Evolutionary conservation across 768 basidiomycete species (phyloP).

Genomic region (Ramaria sp.): DNA sequence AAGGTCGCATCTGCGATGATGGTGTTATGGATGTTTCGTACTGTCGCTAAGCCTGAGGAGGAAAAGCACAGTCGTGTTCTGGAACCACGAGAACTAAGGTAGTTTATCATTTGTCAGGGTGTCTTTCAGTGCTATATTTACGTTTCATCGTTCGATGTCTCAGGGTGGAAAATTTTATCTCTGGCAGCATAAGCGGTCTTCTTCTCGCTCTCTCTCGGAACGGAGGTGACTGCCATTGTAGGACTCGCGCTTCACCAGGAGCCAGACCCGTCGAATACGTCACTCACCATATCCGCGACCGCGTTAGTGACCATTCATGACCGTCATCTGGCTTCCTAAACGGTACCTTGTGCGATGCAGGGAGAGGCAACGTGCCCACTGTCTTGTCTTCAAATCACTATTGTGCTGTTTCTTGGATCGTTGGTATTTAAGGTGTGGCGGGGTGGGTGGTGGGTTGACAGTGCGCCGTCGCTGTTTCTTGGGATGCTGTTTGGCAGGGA

Average conservation of each 20-base stretch:
- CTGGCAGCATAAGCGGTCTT: slow-evolving; percentile 25
- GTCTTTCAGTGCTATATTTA: too few relatives aligned
- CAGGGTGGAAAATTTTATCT: slow-evolving; percentile 29
- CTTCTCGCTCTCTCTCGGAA: slow-evolving; percentile 27
- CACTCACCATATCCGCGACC: slow-evolving; percentile 32
- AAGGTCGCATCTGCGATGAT: slow-evolving; percentile 34
- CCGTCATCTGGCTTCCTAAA: slow-evolving; percentile 32
- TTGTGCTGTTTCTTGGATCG: slow-evolving; percentile 31
- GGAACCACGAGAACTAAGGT: slow-evolving; percentile 15
- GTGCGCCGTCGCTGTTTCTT: slow-evolving; percentile 30
- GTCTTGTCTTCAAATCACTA: slow-evolving; percentile 32
- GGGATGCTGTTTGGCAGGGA: slow-evolving; percentile 34
- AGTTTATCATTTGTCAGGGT: too few relatives aligned
- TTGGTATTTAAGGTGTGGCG: slow-evolving; percentile 29
- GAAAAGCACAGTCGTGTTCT: slow-evolving; percentile 15
- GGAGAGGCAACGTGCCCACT: slow-evolving; percentile 35
- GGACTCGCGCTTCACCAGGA: slow-evolving; percentile 25
- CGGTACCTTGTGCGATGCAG: slow-evolving; percentile 34
- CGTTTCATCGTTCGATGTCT: too few relatives aligned
- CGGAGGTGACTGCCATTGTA: slow-evolving; percentile 24
- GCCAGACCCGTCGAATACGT: slow-evolving; percentile 28
- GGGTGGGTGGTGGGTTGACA: slow-evolving; percentile 40
- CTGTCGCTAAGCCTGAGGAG: slow-evolving; percentile 23
- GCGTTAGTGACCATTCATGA: slow-evolving; percentile 28
- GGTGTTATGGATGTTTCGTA: slow-evolving; percentile 34